Conservation (phyloP, 2,329 filamentous ascomycete genomes). For the Colletotrichum sp. region DNA sequence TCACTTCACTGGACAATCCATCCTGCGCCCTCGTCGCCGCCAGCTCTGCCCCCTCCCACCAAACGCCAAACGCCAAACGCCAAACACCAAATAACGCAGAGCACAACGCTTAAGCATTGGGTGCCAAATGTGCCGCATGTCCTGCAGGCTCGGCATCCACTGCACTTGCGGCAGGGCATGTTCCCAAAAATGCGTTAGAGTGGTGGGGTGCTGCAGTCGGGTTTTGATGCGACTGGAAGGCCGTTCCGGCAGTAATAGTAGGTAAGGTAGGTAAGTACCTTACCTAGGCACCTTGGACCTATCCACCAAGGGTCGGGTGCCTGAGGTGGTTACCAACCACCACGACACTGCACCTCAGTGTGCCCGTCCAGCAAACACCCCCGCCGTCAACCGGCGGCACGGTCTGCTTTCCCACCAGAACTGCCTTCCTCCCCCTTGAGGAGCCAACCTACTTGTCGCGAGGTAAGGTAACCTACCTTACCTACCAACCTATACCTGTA, state of each 20-base stretch:
- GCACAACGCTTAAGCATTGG: slow-evolving; percentile 16
- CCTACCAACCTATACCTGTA: background rate
- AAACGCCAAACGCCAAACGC: background rate
- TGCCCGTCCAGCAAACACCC: background rate
- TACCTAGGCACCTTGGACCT: background rate
- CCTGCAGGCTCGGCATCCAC: slow-evolving; percentile 19
- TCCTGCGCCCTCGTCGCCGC: background rate
- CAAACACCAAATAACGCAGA: background rate
- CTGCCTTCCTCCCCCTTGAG: background rate
- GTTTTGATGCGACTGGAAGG: background rate
- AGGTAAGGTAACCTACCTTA: background rate
- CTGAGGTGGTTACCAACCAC: background rate
- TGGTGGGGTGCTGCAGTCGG: slow-evolving; percentile 11
- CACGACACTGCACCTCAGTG: too few species aligned
- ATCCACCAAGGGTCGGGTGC: background rate
- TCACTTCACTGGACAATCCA: background rate
- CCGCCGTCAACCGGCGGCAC: background rate
- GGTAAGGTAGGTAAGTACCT: too few species aligned
- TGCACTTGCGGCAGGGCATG: slow-evolving; percentile 9
- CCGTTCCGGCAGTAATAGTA: background rate
- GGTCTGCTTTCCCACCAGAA: background rate
- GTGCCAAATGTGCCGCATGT: slow-evolving; percentile 14
- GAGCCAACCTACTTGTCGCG: background rate
- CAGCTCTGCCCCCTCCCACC: background rate
- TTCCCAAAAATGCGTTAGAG: slow-evolving; percentile 5